These are phyloP conservation scores for Tylopilus felleus DNA, from an alignment of 768 basidiomycete genomes.

Conservation along the genomic window DNA sequence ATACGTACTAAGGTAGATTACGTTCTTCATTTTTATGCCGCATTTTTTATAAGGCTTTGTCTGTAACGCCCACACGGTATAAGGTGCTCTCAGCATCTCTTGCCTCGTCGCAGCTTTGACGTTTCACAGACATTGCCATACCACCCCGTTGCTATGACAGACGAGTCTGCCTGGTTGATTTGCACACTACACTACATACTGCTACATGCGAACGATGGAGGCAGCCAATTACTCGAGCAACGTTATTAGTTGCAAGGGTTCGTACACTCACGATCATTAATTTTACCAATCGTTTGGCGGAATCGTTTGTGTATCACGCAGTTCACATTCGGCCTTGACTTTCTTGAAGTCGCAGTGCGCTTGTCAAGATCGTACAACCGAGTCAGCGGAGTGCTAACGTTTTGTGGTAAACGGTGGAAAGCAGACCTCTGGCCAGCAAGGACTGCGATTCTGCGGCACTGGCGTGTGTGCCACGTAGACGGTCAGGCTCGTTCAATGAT, in stretches of 20 bases:
- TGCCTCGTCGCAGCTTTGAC: not conserved
- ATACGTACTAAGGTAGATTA: constrained; percentile 30
- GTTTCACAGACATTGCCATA: constrained; percentile 5
- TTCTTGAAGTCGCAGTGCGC: no score
- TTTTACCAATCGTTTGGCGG: not conserved
- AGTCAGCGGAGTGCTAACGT: not conserved
- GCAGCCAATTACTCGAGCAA: not conserved
- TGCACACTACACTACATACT: not conserved
- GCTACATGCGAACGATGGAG: constrained; percentile 3
- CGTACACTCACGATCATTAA: not conserved
- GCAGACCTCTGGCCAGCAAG: no score
- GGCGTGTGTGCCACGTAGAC: not conserved
- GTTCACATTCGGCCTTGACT: no score
- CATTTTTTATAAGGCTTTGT: constrained; percentile 19
- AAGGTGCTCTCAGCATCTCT: constrained; percentile 18
- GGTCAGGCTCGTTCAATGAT: not conserved
- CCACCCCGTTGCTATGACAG: constrained; percentile 1
- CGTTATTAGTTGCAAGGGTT: not conserved
- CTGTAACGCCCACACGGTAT: constrained; percentile 17
- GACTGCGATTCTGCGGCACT: no score
- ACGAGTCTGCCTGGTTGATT: constrained; percentile 2
- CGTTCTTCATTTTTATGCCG: constrained; percentile 18
- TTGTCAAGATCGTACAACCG: no score
- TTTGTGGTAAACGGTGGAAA: not conserved
- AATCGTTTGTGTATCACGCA: not conserved